A percentile compares a stretch with the other conserved stretches of the same genome.
Conservation (phyloP, 2,329 filamentous ascomycete species). For the Fusarium sp. region DNA sequence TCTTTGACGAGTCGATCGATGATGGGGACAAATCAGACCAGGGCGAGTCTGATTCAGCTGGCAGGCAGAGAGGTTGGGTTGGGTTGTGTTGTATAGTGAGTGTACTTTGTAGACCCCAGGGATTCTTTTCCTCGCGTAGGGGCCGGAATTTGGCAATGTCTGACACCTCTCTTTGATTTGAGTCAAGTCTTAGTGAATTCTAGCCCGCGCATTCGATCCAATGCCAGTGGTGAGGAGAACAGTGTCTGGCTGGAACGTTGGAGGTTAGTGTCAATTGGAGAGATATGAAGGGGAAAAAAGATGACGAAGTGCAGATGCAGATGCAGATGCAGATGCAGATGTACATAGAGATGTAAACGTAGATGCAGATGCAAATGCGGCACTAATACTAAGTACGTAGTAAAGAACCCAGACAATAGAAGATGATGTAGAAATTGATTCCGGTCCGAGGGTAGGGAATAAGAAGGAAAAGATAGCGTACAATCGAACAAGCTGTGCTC, state of each 20-base stretch:
- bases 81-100: not conserved
- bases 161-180: slow-evolving; percentile 32
- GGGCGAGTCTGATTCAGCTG: slow-evolving; percentile 20
- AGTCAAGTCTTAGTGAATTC: slow-evolving; percentile 25
- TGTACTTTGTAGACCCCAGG: not conserved
- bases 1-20: slow-evolving; percentile 31
- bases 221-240: slow-evolving; percentile 35
- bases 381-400: not conserved
- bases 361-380: slow-evolving; percentile 4
- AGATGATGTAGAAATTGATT: not conserved
- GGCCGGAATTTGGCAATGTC: slow-evolving; percentile 33
- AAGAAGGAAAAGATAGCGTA: not conserved
- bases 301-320: slow-evolving; percentile 11
- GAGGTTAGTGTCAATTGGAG: slow-evolving; percentile 12
- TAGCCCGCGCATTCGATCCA: slow-evolving; percentile 16
- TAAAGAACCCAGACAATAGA: not conserved
- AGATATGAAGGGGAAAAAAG: slow-evolving; percentile 5
- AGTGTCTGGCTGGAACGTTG: slow-evolving; percentile 26
- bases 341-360: not conserved
- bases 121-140: slow-evolving; percentile 1
- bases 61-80: slow-evolving; percentile 7
- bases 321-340: not conserved
- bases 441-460: not conserved
- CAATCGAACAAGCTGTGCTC: slow-evolving; percentile 13
- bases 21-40: slow-evolving; percentile 26